Evolutionary conservation across 2,329 filamentous ascomycete species (phyloP).

Genomic region (Davidsoniella virescens): DNA sequence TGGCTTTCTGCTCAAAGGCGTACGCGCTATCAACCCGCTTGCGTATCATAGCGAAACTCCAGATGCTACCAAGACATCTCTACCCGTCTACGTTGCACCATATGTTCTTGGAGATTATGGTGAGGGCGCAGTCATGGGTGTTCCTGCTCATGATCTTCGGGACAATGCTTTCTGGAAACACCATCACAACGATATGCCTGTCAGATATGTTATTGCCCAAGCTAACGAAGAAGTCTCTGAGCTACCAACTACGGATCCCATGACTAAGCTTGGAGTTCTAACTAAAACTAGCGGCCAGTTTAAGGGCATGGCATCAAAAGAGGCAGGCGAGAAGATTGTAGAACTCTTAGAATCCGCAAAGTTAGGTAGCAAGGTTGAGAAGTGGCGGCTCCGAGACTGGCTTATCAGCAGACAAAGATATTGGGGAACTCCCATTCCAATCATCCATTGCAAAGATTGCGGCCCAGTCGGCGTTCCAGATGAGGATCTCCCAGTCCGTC

Average conservation of each 20-base stretch:
- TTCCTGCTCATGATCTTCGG: slow-evolving; percentile 66
- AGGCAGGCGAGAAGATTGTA: slow-evolving; percentile 46
- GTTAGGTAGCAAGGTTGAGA: slow-evolving; percentile 47
- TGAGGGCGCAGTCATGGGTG: slow-evolving; percentile 81
- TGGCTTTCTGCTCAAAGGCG: slow-evolving; percentile 49
- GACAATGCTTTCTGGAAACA: slow-evolving; percentile 69
- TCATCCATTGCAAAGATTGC: slow-evolving; percentile 64
- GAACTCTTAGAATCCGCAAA: slow-evolving; percentile 35
- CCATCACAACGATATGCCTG: slow-evolving; percentile 43
- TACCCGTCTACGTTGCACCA: slow-evolving; percentile 68
- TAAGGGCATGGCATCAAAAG: slow-evolving; percentile 43
- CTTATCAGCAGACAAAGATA: slow-evolving; percentile 82
- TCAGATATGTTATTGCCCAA: slow-evolving; percentile 43
- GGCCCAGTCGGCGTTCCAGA: slow-evolving; percentile 66
- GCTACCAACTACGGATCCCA: slow-evolving; percentile 27
- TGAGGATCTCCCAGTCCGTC: slow-evolving; percentile 56
- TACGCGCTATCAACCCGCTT: slow-evolving; percentile 51
- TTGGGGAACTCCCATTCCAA: slow-evolving; percentile 82
- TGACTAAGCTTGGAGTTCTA: slow-evolving; percentile 50
- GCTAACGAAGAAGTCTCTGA: slow-evolving; percentile 25
- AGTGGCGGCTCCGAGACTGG: slow-evolving; percentile 78
- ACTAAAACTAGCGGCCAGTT: slow-evolving; percentile 49
- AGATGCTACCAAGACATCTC: slow-evolving; percentile 33
- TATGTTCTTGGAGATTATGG: slow-evolving; percentile 79
- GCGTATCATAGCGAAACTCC: slow-evolving; percentile 35